phyloP scores from a whole-genome alignment of 2,329 filamentous ascomycete species.

The Botryotinia narcissicola region DNA sequence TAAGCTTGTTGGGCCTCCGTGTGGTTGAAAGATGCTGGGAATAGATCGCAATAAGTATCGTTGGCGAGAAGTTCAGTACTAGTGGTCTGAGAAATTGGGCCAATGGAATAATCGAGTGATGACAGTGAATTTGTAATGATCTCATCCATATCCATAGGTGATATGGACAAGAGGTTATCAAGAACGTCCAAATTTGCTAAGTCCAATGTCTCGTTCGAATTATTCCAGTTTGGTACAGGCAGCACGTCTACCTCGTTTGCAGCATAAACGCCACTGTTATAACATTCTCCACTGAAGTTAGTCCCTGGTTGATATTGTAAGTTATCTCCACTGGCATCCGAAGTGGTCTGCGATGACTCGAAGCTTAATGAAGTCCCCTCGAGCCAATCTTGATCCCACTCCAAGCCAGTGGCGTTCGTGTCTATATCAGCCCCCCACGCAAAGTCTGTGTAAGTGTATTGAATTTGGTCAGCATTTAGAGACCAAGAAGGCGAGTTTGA shows the following conservation, averaged over 20 bases:
- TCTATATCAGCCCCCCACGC: not conserved
- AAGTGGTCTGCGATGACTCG: not conserved
- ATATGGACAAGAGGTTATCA: not conserved
- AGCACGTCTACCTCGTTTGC: not conserved
- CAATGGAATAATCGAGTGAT: not conserved
- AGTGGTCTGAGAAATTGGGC: not conserved
- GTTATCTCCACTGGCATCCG: not conserved
- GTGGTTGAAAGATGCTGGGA: not conserved
- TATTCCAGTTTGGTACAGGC: not conserved
- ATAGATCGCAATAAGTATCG: not conserved
- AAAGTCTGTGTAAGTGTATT: not conserved
- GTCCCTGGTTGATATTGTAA: not conserved
- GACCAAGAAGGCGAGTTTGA: not conserved
- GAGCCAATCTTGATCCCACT: not conserved
- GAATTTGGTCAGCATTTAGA: not conserved
- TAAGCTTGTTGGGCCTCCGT: not conserved
- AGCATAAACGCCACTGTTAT: not conserved
- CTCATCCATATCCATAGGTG: not conserved
- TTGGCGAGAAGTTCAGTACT: not conserved
- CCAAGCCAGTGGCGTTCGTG: not conserved
- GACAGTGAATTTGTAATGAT: not conserved
- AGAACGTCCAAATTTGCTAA: not conserved
- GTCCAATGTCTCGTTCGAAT: not conserved
- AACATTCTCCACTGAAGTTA: not conserved
- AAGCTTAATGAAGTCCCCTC: not conserved